These are phyloP conservation scores for Spongiforma sp. DNA, from an alignment of 1,284 basidiomycete species.

Conservation along the genomic window DNA sequence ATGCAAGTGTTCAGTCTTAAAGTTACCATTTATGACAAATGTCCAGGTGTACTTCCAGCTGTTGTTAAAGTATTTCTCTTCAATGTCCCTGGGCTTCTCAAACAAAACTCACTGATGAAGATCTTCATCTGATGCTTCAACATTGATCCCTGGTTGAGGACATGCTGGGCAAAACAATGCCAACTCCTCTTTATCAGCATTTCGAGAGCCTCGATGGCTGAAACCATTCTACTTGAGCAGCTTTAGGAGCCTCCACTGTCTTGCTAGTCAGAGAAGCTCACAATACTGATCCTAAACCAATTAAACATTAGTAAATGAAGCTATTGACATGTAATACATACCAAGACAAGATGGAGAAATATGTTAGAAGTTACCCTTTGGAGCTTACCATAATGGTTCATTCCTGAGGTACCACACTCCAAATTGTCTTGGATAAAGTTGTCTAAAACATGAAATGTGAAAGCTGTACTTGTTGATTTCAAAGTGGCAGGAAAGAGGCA, in stretches of 20 bases:
- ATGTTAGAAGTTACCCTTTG: slow-evolving; percentile 27
- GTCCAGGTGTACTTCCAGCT: slow-evolving; percentile 6
- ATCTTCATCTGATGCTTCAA: too few species aligned
- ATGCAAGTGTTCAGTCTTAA: too few species aligned
- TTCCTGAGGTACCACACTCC: slow-evolving; percentile 31
- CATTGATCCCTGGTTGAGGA: slow-evolving; percentile 12
- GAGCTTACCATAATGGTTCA: slow-evolving; percentile 32
- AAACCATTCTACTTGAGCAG: slow-evolving; percentile 7
- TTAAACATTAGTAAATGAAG: too few species aligned
- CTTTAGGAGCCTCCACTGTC: slow-evolving; percentile 4
- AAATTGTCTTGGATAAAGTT: slow-evolving; percentile 32
- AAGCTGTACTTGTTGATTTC: too few species aligned
- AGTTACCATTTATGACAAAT: slow-evolving; percentile 18
- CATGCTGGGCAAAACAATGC: slow-evolving; percentile 20
- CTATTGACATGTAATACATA: too few species aligned
- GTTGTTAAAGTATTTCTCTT: too few species aligned
- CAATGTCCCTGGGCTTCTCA: too few species aligned
- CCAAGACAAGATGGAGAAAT: slow-evolving; percentile 25
- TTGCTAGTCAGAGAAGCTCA: slow-evolving; percentile 8
- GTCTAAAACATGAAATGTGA: too few species aligned
- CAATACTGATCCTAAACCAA: slow-evolving; percentile 8
- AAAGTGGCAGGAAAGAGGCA: too few species aligned
- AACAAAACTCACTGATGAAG: too few species aligned
- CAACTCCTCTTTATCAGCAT: slow-evolving; percentile 1
- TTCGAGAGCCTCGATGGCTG: not conserved